Conservation (phyloP, 1,284 basidiomycete genomes). For the Thelephora terrestris region DNA sequence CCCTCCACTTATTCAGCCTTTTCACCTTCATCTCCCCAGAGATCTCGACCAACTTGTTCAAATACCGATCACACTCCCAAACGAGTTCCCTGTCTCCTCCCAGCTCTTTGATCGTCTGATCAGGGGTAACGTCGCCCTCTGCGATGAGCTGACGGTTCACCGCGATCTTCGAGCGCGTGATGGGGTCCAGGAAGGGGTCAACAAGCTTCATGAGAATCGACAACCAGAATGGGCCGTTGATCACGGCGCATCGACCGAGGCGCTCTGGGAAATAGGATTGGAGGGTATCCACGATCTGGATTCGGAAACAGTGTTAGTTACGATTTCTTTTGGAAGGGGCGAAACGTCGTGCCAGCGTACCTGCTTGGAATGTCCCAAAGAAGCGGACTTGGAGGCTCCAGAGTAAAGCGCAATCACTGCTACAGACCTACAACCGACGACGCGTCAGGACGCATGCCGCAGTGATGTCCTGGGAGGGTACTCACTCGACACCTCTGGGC, state of each 20-base stretch:
- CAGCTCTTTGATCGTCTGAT: slow-evolving; percentile 56
- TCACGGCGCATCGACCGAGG: slow-evolving; percentile 31
- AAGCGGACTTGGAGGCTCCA: slow-evolving; percentile 25
- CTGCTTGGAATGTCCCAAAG: slow-evolving; percentile 34
- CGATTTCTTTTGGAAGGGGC: slow-evolving; percentile 40
- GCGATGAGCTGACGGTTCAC: slow-evolving; percentile 58
- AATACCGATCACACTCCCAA: slow-evolving; percentile 67
- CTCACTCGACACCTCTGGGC: slow-evolving; percentile 68
- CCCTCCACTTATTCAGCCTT: slow-evolving; percentile 52
- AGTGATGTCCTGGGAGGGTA: slow-evolving; percentile 4
- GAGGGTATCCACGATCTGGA: slow-evolving; percentile 78
- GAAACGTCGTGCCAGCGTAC: slow-evolving; percentile 79
- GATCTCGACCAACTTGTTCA: slow-evolving; percentile 51
- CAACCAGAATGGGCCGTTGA: slow-evolving; percentile 76
- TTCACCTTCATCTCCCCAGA: slow-evolving; percentile 38
- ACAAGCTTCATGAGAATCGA: slow-evolving; percentile 79
- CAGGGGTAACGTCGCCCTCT: slow-evolving; percentile 47
- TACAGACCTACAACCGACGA: slow-evolving; percentile 29
- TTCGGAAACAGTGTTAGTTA: slow-evolving; percentile 39
- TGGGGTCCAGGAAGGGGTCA: slow-evolving; percentile 68
- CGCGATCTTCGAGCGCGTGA: slow-evolving; percentile 48
- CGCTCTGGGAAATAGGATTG: slow-evolving; percentile 65
- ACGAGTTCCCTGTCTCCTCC: slow-evolving; percentile 50
- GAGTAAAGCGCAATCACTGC: too few species aligned
- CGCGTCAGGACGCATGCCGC: slow-evolving; percentile 12